Evolutionary conservation across 345 rosid genomes (phyloP).

Genomic region (Populus pruinosa): DNA sequence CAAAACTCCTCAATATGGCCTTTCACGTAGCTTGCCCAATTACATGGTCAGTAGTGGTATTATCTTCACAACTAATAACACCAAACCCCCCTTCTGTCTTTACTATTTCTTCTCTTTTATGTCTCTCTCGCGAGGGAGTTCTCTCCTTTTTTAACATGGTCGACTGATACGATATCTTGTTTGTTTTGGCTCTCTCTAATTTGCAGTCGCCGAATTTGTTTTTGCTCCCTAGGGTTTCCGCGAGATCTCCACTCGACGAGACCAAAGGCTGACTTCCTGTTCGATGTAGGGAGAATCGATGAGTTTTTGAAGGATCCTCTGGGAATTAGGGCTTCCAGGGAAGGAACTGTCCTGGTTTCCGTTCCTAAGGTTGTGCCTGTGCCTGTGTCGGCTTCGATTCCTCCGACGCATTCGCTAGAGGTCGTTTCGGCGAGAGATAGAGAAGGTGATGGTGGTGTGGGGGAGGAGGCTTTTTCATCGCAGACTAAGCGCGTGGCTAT

Average conservation of each 20-base stretch:
- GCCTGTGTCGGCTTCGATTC: conserved; percentile 16
- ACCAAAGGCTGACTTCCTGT: conserved; percentile 44
- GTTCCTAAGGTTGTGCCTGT: conserved; percentile 62
- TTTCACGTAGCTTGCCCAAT: conserved; percentile 99
- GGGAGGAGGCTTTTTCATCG: conserved; percentile 41
- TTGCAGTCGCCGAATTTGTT: conserved; percentile 86
- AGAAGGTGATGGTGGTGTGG: conserved; percentile 32
- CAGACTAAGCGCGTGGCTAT: conserved; percentile 62
- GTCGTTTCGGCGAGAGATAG: conserved; percentile 20
- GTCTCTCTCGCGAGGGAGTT: neutral
- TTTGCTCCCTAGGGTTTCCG: conserved; percentile 85
- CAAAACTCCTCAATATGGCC: conserved; percentile 69
- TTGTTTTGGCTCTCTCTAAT: conserved; percentile 16
- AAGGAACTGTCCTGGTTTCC: conserved; percentile 63
- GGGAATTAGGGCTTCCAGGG: conserved; percentile 45
- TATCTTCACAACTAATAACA: conserved; percentile 1
- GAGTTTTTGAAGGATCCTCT: conserved; percentile 52
- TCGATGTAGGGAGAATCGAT: conserved; percentile 46
- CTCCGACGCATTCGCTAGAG: conserved; percentile 3
- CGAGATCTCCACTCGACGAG: conserved; percentile 45
- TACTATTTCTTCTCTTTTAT: neutral
- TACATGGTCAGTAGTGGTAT: conserved; percentile 55
- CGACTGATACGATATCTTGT: neutral
- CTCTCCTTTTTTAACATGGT: neutral
- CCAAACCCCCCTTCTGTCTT: neutral